These are phyloP conservation scores for Phialocephala sp. DNA, from an alignment of 2,329 filamentous ascomycete genomes.

Conservation along the genomic window DNA sequence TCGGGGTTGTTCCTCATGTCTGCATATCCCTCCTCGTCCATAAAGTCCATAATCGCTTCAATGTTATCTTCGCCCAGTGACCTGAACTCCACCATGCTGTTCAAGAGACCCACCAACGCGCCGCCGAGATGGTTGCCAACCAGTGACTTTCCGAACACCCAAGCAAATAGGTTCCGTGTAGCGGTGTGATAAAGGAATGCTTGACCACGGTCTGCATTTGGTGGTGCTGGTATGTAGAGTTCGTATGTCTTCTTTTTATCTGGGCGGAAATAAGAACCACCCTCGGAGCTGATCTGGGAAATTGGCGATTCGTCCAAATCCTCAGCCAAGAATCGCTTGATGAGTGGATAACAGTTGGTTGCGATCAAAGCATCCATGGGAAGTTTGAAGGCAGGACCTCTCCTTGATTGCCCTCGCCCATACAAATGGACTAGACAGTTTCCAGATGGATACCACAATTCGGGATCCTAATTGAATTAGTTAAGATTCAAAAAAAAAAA, in stretches of 20 bases:
- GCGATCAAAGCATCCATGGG: constrained; percentile 62
- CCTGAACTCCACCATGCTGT: constrained; percentile 68
- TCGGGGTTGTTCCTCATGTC: constrained; percentile 69
- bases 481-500: neutral
- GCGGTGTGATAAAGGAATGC: constrained; percentile 68
- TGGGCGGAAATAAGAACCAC: constrained; percentile 29
- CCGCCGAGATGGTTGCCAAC: constrained; percentile 71
- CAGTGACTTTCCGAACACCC: constrained; percentile 66
- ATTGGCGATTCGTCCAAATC: constrained; percentile 22
- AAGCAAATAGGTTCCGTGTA: constrained; percentile 79
- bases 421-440: constrained; percentile 76
- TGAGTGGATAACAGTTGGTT: constrained; percentile 63
- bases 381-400: constrained; percentile 71
- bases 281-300: constrained; percentile 24
- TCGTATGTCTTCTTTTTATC: constrained; percentile 48
- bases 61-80: constrained; percentile 59
- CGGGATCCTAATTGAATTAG: constrained; percentile 62
- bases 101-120: constrained; percentile 67
- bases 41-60: constrained; percentile 66
- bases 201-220: constrained; percentile 56
- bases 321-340: constrained; percentile 55
- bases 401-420: constrained; percentile 65
- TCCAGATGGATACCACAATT: constrained; percentile 71
- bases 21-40: constrained; percentile 72
- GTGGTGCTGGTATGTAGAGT: constrained; percentile 72